Evolutionary conservation across 2,329 filamentous ascomycete species (phyloP).

Genomic region (Ophiostoma piceae): DNA sequence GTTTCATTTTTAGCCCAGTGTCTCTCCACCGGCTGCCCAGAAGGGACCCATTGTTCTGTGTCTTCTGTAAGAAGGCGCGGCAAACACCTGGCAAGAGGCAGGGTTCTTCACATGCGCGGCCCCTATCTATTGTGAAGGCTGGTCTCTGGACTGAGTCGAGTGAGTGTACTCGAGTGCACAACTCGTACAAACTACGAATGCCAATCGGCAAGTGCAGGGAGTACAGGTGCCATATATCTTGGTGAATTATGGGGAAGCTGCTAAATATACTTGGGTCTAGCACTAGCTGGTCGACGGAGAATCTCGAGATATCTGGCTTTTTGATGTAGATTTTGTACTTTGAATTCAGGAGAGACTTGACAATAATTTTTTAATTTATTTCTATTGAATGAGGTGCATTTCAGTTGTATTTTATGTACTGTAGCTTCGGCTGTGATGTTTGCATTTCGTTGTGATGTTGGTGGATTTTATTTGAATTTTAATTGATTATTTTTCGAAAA

Average conservation of each 20-base stretch:
- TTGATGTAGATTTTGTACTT: neutral
- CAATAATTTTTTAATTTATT: too few relatives aligned
- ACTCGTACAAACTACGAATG: neutral
- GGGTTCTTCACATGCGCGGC: neutral
- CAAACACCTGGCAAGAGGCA: too few relatives aligned
- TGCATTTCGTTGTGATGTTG: too few relatives aligned
- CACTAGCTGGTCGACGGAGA: too few relatives aligned
- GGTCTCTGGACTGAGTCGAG: too few relatives aligned
- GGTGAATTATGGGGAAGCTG: neutral
- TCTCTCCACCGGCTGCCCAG: neutral
- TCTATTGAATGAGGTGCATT: too few relatives aligned
- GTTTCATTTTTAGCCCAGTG: constrained; percentile 19
- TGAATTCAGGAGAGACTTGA: too few relatives aligned
- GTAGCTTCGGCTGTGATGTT: too few relatives aligned
- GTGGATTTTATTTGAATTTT: too few relatives aligned
- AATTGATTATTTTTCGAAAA: too few relatives aligned
- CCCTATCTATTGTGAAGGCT: neutral
- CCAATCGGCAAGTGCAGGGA: neutral
- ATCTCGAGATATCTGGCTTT: neutral
- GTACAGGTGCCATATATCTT: neutral
- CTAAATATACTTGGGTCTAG: neutral
- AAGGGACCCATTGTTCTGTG: constrained; percentile 7
- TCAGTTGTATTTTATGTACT: too few relatives aligned
- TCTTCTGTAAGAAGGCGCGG: neutral
- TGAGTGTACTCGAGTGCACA: neutral